Evolutionary conservation across 148 eudicot species (phyloP).

Genomic region (Gaultheria prostrata): DNA sequence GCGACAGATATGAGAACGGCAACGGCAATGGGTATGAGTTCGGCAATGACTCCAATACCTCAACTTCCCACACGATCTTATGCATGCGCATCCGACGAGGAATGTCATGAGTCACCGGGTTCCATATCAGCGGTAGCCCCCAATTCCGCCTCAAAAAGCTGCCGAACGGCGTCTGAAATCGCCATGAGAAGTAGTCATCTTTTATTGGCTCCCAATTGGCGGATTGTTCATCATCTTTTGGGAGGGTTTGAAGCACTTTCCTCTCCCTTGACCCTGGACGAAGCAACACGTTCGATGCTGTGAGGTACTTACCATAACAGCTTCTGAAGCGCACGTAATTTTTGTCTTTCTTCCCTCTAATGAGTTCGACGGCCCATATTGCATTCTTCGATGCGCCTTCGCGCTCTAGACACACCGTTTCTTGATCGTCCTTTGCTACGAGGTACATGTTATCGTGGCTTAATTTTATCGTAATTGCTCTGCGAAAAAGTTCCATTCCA

Average conservation of each 20-base stretch:
- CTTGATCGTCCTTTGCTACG: neutral
- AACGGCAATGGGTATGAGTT: neutral
- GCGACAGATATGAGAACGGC: neutral
- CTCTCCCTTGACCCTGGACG: neutral
- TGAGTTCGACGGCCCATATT: neutral
- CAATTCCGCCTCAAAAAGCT: neutral
- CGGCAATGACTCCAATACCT: neutral
- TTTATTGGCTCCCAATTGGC: neutral
- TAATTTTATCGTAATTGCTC: too few relatives aligned
- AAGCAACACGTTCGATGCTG: neutral
- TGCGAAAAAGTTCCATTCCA: neutral
- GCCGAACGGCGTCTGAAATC: neutral
- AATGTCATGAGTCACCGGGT: slow-evolving; percentile 1
- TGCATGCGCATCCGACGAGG: neutral
- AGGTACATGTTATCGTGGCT: too few relatives aligned
- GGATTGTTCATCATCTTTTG: neutral
- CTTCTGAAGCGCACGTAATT: neutral
- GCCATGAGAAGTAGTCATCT: neutral
- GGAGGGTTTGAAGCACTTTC: neutral
- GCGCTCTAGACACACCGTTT: neutral
- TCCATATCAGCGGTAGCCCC: neutral
- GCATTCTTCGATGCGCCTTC: neutral
- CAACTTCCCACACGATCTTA: neutral
- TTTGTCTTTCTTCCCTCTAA: neutral
- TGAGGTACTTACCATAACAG: neutral